Base-by-base conservation (phyloP, 2,329 filamentous ascomycete genomes). In the Ophiostoma angusticollis region DNA sequence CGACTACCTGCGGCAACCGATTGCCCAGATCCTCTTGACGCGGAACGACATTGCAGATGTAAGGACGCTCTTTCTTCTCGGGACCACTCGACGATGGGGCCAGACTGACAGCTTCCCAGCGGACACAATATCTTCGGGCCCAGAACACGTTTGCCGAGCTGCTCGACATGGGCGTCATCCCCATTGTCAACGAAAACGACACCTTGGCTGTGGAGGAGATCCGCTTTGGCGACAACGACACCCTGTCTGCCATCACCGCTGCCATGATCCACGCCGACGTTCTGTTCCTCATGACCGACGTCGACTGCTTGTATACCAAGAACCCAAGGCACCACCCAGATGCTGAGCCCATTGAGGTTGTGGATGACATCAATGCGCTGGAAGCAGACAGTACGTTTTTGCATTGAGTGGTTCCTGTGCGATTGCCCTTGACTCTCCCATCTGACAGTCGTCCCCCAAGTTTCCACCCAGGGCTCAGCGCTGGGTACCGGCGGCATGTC, bases 161-260 rank as follows among this genome's bases (percentile, higher is more conserved):
- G 33, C 65, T 98, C 14, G 79, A 87, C 52, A 91, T 95, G 80
- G 87, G 87, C 2, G 89, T 96, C 19, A 93, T 98, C 46, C 91
- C 91, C 9, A 95, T 98, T 52, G 91, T 98, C 47, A 98, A 98
- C 54, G 91, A 98, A 62, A 98, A 98, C 59, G 91, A 98, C 58
- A 98, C 91, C 3, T 65, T 98, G 39, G 85, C 87, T 18, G 91
- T 98, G 48, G 84, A 89, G 31, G 91, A 98, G 70, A 98, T 98
- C 64, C 96, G 96, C 67, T 98, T 98, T 55, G 91, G 91, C 49
- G 91, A 98, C 67, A 98, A 98, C 52, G 91, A 98, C 59, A 98
- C 91, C 2, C 68, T 98, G 33, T 94, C 86, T 11, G 91, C 91
- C 41, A 95, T 98, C 50, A 94, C 91, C 0, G 85, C 91, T 1